phyloP scores from a whole-genome alignment of 805 yeast species.

The Tetrapisispora taiwanensis region DNA sequence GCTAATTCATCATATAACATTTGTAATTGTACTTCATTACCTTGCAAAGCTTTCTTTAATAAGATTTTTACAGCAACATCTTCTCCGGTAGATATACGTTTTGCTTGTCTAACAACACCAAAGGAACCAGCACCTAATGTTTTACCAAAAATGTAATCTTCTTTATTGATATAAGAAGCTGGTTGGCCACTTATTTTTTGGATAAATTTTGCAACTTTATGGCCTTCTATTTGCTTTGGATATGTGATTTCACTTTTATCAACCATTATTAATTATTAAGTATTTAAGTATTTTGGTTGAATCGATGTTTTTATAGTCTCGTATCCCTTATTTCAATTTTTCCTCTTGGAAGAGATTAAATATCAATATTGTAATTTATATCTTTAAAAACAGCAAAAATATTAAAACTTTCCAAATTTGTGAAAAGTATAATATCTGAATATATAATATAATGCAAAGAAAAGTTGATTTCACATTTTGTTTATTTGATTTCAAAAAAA shows the following conservation, averaged over 20 bases:
- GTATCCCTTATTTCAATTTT: no score
- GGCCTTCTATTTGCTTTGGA: constrained; percentile 26
- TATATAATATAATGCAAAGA: no score
- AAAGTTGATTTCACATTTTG: no score
- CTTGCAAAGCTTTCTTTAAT: constrained; percentile 72
- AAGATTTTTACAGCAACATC: constrained; percentile 87
- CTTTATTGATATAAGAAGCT: constrained; percentile 52
- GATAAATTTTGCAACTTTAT: constrained; percentile 31
- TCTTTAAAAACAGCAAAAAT: no score
- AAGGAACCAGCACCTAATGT: constrained; percentile 93
- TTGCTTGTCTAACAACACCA: constrained; percentile 82
- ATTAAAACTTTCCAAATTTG: no score
- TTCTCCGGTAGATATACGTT: constrained; percentile 40
- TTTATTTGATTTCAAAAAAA: no score
- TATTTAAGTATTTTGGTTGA: no score
- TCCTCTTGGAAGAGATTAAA: no score
- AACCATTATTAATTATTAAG: neutral
- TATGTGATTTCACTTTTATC: neutral
- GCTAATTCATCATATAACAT: constrained; percentile 71
- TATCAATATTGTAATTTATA: no score
- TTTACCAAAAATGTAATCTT: constrained; percentile 63
- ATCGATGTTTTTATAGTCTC: no score
- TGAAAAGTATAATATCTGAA: no score
- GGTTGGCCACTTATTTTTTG: constrained; percentile 67
- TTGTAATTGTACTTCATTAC: constrained; percentile 47